These are phyloP conservation scores for Dryadomyces quercus-mongolicae DNA, from an alignment of 2,329 filamentous ascomycete species.

Conservation along the genomic window DNA sequence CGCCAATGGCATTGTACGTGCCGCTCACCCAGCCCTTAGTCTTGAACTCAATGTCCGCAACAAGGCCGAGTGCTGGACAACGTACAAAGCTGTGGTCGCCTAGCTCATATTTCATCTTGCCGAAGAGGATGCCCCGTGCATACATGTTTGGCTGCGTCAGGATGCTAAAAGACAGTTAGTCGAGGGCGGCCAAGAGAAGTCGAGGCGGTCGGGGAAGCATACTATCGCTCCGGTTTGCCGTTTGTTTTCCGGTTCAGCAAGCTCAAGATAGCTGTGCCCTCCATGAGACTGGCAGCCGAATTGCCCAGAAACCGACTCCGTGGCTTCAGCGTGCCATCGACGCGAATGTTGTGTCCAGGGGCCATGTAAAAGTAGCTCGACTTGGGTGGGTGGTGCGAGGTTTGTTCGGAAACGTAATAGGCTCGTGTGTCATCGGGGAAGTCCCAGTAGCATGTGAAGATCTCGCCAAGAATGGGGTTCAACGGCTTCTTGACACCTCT, in stretches of 20 bases:
- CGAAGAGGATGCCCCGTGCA: slow-evolving; percentile 88
- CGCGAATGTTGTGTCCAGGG: slow-evolving; percentile 83
- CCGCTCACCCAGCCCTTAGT: slow-evolving; percentile 96
- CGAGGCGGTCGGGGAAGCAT: slow-evolving; percentile 22
- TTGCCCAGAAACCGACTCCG: slow-evolving; percentile 93
- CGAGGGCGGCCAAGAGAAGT: not conserved
- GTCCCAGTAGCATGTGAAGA: slow-evolving; percentile 93
- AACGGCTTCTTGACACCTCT: slow-evolving; percentile 96
- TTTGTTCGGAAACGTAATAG: slow-evolving; percentile 97
- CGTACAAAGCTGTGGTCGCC: slow-evolving; percentile 90
- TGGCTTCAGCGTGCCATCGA: slow-evolving; percentile 91
- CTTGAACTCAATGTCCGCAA: slow-evolving; percentile 94
- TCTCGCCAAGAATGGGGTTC: slow-evolving; percentile 91
- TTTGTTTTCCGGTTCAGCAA: slow-evolving; percentile 65
- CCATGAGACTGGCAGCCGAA: slow-evolving; percentile 96
- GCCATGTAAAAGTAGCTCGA: slow-evolving; percentile 99
- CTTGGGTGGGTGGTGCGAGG: slow-evolving; percentile 95
- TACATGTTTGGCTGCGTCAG: slow-evolving; percentile 99
- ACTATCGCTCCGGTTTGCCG: slow-evolving; percentile 75
- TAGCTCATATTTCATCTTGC: slow-evolving; percentile 99
- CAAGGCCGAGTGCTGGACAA: slow-evolving; percentile 77
- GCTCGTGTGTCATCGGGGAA: slow-evolving; percentile 71
- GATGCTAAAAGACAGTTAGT: slow-evolving; percentile 41
- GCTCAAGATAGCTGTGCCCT: slow-evolving; percentile 79
- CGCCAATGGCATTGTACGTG: slow-evolving; percentile 91